Conservation (phyloP, 2,329 filamentous ascomycete species). For the Xenoacremonium recifei region DNA sequence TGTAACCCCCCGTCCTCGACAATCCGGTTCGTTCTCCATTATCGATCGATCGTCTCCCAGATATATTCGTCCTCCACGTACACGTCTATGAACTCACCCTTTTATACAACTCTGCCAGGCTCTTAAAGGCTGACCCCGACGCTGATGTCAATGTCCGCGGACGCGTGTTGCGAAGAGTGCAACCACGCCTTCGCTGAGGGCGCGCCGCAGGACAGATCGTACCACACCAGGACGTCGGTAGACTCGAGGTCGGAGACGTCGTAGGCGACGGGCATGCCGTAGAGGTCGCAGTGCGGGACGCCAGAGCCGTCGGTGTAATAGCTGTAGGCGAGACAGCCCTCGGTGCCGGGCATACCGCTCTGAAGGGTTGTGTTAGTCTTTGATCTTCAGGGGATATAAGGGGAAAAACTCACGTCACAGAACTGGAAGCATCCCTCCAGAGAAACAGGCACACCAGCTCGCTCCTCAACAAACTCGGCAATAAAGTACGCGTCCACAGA, state of each 20-base stretch:
- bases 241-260: conserved; percentile 29
- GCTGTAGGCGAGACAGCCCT: conserved; percentile 36
- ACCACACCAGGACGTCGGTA: conserved; percentile 31
- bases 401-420: conserved; percentile 35
- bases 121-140: neutral
- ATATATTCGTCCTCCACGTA: neutral
- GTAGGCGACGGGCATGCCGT: conserved; percentile 30
- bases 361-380: conserved; percentile 13
- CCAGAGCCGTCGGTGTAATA: conserved; percentile 31
- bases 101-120: conserved; percentile 2
- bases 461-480: conserved; percentile 37
- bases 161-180: conserved; percentile 1
- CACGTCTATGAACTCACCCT: conserved; percentile 3
- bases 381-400: neutral
- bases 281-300: conserved; percentile 35
- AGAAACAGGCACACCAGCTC: conserved; percentile 30
- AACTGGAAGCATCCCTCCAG: conserved; percentile 42
- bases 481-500: conserved; percentile 36
- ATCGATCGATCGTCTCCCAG: neutral
- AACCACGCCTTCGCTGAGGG: conserved; percentile 26
- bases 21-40: neutral
- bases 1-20: neutral
- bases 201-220: conserved; percentile 35
- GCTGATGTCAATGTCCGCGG: conserved; percentile 1
- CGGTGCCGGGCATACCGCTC: conserved; percentile 29